Evolutionary conservation across 306 rosid species (phyloP), one percentile per base, ranked within the genome.

Genomic region (Medicago arabica): DNA sequence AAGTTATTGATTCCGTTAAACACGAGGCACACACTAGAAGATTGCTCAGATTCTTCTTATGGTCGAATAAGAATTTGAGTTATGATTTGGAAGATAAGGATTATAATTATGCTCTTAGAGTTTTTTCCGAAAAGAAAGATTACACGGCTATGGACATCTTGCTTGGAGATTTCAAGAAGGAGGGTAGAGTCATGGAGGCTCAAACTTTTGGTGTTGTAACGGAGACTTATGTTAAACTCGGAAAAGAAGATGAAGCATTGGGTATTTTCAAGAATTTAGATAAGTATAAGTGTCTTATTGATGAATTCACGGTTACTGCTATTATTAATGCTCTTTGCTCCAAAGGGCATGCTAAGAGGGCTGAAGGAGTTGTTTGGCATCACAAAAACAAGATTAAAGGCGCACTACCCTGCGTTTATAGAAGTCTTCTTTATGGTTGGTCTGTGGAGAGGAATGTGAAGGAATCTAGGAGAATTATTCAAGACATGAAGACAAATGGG

Each of bases 191-290:
- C 67, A 80, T 93, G 96, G 98, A 88, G 41, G 77, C 87, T 13
- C 74, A 83, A 61, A 91, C 97, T 25, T 89, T 83, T 78, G 77
- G 88, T 63, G 43, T 80, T 67, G 83, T 91, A 44, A 88, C 96
- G 54, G 96, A 91, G 72, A 62, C 53, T 63, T 88, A 85, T 62
- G 96, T 91, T 51, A 89, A 85, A 65, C 41, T 89, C 46, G 90
- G 89, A 73, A 88, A 78, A 82, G 97, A 90, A 84, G 92, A 91
- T 50, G 88, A 89, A 70, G 96, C 96, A 10, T 81, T 93, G 83
- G 92, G 98, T 67, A 82, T 91, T 69, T 91, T 93, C 78, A 93
- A 91, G 93, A 93, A 89, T 83, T 75, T 91, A 69, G 90, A 80
- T 40, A 81, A 76, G 71, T 86, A 79, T 81, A 88, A 88, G 15